Evolutionary conservation across 805 yeast genomes (phyloP), one percentile per base, ranked within the genome.

Genomic region (Myxozyma kluyveri): DNA sequence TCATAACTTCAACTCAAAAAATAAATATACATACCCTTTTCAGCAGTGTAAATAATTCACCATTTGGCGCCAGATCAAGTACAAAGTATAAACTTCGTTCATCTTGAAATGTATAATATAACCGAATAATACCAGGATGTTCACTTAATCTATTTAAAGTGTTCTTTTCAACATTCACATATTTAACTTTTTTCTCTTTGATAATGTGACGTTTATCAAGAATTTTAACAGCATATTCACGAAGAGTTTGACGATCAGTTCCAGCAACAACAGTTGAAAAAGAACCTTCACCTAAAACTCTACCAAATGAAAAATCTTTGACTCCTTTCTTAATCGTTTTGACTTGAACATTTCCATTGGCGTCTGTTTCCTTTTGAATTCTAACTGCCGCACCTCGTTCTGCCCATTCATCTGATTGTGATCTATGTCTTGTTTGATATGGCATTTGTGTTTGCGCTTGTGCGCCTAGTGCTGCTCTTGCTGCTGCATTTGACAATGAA

Each of bases 21-120:
- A 19, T 7, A 12, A 5, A 21, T 39, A 4, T 5, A 41, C 52
- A 36, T 33, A 57, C 57, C 63, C 81, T 82, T 56, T 90, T 81
- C 47, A 93, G 82, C 47, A 91, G 74, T 1, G 88, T 80, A 32
- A 93, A 74, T 45, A 93, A 72, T 69, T 93, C 99, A n/a, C 99
- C 99, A 62, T 89, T 88, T 53, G 91, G 85, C 1, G 98, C 98
- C 65, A 83, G 86, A 68, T 93, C 98, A 48, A 93, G 78, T 33
- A 91, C 99, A 68, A 90, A 93, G 66, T 88, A 93, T 35, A 93
- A 72, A 31, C 88, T 83, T 53, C 81, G 78, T 41, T 86, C 88
- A 67, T 93, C 99, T 68, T 93, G 99, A 70, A 93, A 93, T 1
- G 99, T 93, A 69, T 86, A 93, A 69, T 88, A 87, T 42, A 93